Conservation (phyloP, 164 flowering plant species). For the Macadamia tetraphylla region DNA sequence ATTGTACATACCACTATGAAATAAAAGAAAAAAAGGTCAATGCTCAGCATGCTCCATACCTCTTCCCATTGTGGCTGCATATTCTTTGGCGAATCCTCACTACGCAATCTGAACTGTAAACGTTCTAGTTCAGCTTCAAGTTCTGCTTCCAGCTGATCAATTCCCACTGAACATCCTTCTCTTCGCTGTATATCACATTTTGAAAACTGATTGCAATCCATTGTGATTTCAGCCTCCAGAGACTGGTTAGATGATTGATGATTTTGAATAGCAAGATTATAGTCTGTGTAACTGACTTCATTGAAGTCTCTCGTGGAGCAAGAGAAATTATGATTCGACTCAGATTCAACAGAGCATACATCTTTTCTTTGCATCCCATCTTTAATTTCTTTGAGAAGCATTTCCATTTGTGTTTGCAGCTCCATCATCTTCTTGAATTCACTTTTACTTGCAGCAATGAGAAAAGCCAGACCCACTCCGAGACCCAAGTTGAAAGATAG, state of each 20-base stretch:
- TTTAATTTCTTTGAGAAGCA: conserved; percentile 33
- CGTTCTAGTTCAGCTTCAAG: conserved; percentile 59
- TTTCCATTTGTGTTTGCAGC: conserved; percentile 44
- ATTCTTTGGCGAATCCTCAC: conserved; percentile 14
- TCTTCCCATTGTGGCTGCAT: conserved; percentile 18
- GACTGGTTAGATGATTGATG: conserved; percentile 6
- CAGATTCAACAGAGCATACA: conserved; percentile 9
- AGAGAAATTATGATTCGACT: conserved; percentile 5
- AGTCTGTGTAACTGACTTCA: conserved; percentile 14
- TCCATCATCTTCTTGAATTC: conserved; percentile 51
- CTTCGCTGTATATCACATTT: conserved; percentile 3
- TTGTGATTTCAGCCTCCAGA: neutral
- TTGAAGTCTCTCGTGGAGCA: conserved; percentile 20
- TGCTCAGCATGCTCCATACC: conserved; percentile 22
- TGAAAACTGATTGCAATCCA: conserved; percentile 5
- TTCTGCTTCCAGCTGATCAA: conserved; percentile 53
- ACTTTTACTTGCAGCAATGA: conserved; percentile 40
- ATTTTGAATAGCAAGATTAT: conserved; percentile 14
- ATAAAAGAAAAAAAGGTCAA: neutral
- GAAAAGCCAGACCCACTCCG: conserved; percentile 46
- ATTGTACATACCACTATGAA: too few relatives aligned
- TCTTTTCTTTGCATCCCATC: conserved; percentile 29
- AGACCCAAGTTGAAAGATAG: conserved; percentile 42
- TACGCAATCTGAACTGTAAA: conserved; percentile 43
- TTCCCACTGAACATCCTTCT: conserved; percentile 24